Percentiles rank a stretch among this genome's conserved stretches.
Evolutionary conservation across 768 basidiomycete species (phyloP).

Genomic region (Hygrophorus russula): DNA sequence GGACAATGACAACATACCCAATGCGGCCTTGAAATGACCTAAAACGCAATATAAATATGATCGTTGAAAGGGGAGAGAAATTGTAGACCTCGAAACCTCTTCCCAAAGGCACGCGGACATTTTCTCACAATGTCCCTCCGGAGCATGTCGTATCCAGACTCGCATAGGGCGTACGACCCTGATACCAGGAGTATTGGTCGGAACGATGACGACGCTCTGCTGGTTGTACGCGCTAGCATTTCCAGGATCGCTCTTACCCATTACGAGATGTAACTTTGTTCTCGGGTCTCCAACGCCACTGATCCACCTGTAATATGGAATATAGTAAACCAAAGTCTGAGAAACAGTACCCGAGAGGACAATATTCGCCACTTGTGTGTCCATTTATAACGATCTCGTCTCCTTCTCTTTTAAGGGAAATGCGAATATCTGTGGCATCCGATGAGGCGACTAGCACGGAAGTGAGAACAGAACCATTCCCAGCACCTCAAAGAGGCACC

Average conservation of each 20-base stretch:
- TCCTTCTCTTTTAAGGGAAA: conserved; percentile 74
- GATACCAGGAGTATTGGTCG: conserved; percentile 76
- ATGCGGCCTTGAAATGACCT: conserved; percentile 95
- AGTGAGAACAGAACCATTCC: conserved; percentile 5
- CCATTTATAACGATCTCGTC: conserved; percentile 89
- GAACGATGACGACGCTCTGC: conserved; percentile 94
- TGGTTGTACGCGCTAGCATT: conserved; percentile 70
- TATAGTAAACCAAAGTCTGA: background rate
- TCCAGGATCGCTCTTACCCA: conserved; percentile 87
- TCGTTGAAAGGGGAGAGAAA: background rate
- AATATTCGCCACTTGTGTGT: conserved; percentile 78
- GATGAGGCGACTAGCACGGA: conserved; percentile 66
- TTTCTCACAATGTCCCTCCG: conserved; percentile 95
- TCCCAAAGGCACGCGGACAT: conserved; percentile 82
- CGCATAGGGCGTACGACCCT: conserved; percentile 86
- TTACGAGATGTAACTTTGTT: conserved; percentile 80
- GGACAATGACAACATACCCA: conserved; percentile 38
- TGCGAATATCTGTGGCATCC: conserved; percentile 91
- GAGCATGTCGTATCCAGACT: conserved; percentile 87
- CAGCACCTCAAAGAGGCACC: conserved; percentile 8
- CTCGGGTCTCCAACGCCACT: conserved; percentile 93
- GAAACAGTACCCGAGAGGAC: background rate
- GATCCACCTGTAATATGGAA: conserved; percentile 69
- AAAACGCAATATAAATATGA: background rate
- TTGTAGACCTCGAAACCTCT: conserved; percentile 78